A percentile compares a stretch with the other conserved stretches of the same genome.
Evolutionary conservation across 495 filamentous ascomycete species (phyloP).

Genomic region (Penicillium maclennaniae): DNA sequence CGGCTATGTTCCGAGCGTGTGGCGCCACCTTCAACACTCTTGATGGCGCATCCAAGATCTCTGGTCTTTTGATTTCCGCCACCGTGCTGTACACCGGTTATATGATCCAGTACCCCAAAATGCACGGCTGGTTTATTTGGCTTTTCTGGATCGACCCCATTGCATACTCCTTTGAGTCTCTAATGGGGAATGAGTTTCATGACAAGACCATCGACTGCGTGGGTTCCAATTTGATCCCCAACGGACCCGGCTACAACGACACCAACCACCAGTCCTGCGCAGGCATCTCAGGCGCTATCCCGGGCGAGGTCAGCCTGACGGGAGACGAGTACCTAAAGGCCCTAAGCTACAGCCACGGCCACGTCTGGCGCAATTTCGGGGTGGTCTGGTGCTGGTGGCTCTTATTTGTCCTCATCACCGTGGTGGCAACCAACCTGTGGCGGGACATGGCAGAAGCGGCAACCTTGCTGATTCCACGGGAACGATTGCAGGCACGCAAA

Average conservation of each 20-base stretch:
- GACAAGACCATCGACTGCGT: conserved; percentile 41
- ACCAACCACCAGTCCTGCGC: conserved; percentile 43
- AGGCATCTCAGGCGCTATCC: no score
- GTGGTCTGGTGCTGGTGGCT: conserved; percentile 36
- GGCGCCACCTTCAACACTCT: conserved; percentile 42
- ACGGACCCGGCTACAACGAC: conserved; percentile 21
- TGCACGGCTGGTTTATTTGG: conserved; percentile 74
- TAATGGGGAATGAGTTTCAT: conserved; percentile 61
- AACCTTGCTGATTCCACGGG: no score
- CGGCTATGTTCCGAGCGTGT: conserved; percentile 41
- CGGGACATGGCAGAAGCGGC: no score
- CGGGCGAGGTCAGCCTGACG: no score
- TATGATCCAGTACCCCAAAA: conserved; percentile 57
- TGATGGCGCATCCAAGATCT: conserved; percentile 46
- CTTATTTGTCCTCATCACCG: conserved; percentile 27
- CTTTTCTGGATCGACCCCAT: conserved; percentile 65
- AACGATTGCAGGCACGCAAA: no score
- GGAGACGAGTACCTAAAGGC: conserved; percentile 44
- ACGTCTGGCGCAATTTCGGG: conserved; percentile 43
- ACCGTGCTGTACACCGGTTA: conserved; percentile 52
- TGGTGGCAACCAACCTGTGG: background rate
- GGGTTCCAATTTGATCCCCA: conserved; percentile 37
- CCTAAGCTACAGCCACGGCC: conserved; percentile 36
- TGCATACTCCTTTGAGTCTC: conserved; percentile 62
- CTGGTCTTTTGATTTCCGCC: conserved; percentile 30